Evolutionary conservation across 306 rosid species (phyloP).

Genomic region (Corylus heterophylla): DNA sequence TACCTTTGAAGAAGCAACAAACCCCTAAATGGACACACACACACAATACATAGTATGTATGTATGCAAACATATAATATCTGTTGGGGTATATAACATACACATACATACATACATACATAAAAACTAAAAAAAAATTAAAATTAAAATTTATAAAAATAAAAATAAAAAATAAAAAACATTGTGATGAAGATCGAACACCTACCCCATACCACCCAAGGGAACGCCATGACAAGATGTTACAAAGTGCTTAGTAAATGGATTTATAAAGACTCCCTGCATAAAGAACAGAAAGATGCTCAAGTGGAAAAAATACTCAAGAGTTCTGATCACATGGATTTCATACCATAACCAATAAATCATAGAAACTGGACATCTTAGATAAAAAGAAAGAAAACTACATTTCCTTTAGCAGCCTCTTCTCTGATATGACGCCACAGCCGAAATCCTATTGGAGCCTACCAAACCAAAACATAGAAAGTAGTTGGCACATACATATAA

Average conservation of each 20-base stretch:
- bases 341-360: constrained; percentile 24
- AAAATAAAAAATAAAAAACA: too few species aligned
- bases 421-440: constrained; percentile 58
- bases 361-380: constrained; percentile 15
- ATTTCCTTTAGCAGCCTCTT: constrained; percentile 71
- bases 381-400: constrained; percentile 46
- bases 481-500: constrained; percentile 19
- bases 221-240: constrained; percentile 75
- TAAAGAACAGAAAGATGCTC: constrained; percentile 26
- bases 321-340: constrained; percentile 13
- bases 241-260: constrained; percentile 60
- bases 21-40: too few species aligned
- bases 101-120: too few species aligned
- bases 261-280: constrained; percentile 55
- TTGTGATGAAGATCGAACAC: constrained; percentile 23
- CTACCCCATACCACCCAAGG: constrained; percentile 93
- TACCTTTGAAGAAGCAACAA: too few species aligned
- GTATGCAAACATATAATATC: too few species aligned
- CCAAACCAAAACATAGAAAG: constrained; percentile 28
- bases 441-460: constrained; percentile 86
- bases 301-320: constrained; percentile 12
- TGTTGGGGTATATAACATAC: too few species aligned
- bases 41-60: too few species aligned
- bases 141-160: too few species aligned
- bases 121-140: too few species aligned